These are phyloP conservation scores for Trichoderma sp. DNA, from an alignment of 2,329 filamentous ascomycete species.

Conservation along the genomic window DNA sequence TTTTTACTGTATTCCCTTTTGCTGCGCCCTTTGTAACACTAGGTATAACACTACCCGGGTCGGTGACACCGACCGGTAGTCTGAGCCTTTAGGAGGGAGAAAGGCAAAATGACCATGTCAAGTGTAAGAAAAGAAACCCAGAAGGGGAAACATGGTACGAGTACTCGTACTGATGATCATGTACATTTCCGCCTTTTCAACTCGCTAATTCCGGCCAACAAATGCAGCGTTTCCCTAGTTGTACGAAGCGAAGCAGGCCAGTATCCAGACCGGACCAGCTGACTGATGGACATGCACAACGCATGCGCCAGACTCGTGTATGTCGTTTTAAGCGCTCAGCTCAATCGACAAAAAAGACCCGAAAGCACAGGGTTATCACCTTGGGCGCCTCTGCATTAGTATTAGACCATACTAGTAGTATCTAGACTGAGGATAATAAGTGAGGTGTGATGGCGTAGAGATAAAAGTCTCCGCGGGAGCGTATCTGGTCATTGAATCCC, in stretches of 20 bases:
- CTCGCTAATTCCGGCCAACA: constrained; percentile 1
- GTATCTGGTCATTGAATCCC: neutral
- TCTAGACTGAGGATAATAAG: too few species aligned
- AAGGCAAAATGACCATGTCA: neutral
- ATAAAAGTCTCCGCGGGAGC: constrained; percentile 3
- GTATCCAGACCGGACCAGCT: neutral
- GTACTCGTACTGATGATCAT: too few species aligned
- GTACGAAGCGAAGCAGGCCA: neutral
- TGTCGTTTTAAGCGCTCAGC: neutral
- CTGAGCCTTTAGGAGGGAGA: neutral
- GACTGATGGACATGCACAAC: neutral
- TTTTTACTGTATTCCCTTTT: neutral
- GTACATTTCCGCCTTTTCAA: neutral
- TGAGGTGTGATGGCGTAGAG: neutral
- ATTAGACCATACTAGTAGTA: neutral
- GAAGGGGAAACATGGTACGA: too few species aligned
- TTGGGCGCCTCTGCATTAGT: neutral
- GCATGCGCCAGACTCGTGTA: neutral
- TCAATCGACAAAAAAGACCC: neutral
- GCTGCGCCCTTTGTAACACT: constrained; percentile 1
- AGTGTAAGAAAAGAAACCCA: neutral
- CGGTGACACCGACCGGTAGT: constrained; percentile 2
- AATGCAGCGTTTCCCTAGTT: neutral
- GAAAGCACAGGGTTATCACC: neutral
- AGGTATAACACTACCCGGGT: neutral